phyloP scores from a whole-genome alignment of 305 asterid species.

The Fraxinus nigra region DNA sequence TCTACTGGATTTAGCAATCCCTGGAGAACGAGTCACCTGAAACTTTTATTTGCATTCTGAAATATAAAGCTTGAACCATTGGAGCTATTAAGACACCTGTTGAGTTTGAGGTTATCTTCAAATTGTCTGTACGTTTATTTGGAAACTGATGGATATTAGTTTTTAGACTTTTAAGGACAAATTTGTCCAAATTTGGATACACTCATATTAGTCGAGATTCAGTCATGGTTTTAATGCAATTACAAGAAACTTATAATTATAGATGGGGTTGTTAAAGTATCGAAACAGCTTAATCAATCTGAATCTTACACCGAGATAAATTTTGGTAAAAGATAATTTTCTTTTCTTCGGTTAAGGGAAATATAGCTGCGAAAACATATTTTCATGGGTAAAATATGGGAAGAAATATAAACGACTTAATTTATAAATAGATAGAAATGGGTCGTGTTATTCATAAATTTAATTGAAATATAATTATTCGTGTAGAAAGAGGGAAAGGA shows the following conservation, averaged over 20 bases:
- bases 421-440: too few relatives aligned
- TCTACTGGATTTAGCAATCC: background rate
- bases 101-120: background rate
- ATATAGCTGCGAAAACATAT: background rate
- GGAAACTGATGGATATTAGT: background rate
- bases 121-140: background rate
- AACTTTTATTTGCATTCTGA: background rate
- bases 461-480: too few relatives aligned
- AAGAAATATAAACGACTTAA: too few relatives aligned
- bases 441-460: too few relatives aligned
- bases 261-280: background rate
- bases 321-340: background rate
- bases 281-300: background rate
- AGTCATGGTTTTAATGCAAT: background rate
- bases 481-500: background rate
- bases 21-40: background rate
- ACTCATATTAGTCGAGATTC: background rate
- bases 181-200: background rate
- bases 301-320: background rate
- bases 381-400: background rate
- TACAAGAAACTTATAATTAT: background rate
- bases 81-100: background rate
- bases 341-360: background rate
- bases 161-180: background rate
- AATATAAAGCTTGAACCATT: background rate